Conservation (phyloP, 116 monocot species). For the Trichopus zeylanicus region DNA sequence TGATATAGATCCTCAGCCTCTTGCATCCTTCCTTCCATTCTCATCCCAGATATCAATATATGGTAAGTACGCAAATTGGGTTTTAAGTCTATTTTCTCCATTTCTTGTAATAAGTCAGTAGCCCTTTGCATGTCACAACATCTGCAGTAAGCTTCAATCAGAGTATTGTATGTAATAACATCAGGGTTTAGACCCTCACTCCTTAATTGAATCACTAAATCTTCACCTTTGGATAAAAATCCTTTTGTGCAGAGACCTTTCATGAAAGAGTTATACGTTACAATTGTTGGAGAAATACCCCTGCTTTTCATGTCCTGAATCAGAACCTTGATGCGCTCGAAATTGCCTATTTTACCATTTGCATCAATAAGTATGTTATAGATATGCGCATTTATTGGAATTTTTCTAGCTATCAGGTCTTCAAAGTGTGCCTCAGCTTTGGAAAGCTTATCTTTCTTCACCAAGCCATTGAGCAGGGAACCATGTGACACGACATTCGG, state of each 20-base stretch:
- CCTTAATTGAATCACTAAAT: slow-evolving; percentile 17
- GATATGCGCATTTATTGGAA: slow-evolving; percentile 32
- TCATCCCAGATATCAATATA: slow-evolving; percentile 29
- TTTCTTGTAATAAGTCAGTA: slow-evolving; percentile 39
- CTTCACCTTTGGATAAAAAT: slow-evolving; percentile 29
- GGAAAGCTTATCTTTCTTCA: slow-evolving; percentile 40
- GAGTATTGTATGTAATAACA: slow-evolving; percentile 50
- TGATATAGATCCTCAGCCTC: slow-evolving; percentile 34
- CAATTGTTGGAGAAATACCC: slow-evolving; percentile 41
- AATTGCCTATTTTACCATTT: slow-evolving; percentile 20
- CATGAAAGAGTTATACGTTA: slow-evolving; percentile 61
- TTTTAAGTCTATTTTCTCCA: slow-evolving; percentile 33
- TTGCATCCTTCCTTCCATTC: slow-evolving; percentile 30
- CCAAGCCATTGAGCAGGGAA: slow-evolving; percentile 59
- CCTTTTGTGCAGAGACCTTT: slow-evolving; percentile 40
- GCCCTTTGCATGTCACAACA: slow-evolving; percentile 22
- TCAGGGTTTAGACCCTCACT: slow-evolving; percentile 46
- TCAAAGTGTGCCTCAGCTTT: slow-evolving; percentile 49
- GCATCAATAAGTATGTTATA: slow-evolving; percentile 73
- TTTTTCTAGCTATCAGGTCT: slow-evolving; percentile 31
- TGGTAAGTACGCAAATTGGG: slow-evolving; percentile 32
- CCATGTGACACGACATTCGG: slow-evolving; percentile 59
- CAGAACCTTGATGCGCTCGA: slow-evolving; percentile 17
- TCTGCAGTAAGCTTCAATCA: slow-evolving; percentile 48
- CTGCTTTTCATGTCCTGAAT: slow-evolving; percentile 44